Percentiles rank a stretch among this genome's conserved stretches.
Conservation (phyloP, 441 rosid species). For the Brassica balearica region DNA sequence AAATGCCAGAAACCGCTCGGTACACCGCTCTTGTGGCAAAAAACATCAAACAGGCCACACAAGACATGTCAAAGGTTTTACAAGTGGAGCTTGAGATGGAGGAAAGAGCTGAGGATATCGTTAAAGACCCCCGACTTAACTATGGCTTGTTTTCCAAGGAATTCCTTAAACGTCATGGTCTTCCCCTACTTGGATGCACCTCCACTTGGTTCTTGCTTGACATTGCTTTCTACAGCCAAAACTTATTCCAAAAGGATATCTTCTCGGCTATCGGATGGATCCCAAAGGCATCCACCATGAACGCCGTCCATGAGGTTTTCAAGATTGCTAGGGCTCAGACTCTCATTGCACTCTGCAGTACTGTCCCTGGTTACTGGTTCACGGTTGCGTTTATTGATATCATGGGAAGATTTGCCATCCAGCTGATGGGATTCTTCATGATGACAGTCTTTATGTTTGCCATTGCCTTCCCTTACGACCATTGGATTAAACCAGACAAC, state of each 20-base stretch:
- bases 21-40: constrained; percentile 60
- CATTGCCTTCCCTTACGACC: constrained; percentile 1
- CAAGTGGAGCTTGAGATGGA: constrained; percentile 51
- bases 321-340: constrained; percentile 56
- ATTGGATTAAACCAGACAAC: constrained; percentile 32
- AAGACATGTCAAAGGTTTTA: constrained; percentile 60
- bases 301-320: constrained; percentile 49
- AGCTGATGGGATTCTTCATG: not conserved
- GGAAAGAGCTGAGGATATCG: constrained; percentile 33
- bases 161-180: constrained; percentile 45
- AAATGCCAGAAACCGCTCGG: constrained; percentile 65
- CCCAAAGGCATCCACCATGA: constrained; percentile 47
- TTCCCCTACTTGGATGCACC: constrained; percentile 51
- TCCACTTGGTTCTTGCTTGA: constrained; percentile 62
- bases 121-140: constrained; percentile 9
- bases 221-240: constrained; percentile 23
- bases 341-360: constrained; percentile 50
- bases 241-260: constrained; percentile 60
- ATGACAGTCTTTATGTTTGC: not conserved
- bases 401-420: constrained; percentile 42
- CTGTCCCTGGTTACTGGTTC: constrained; percentile 60
- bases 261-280: constrained; percentile 54
- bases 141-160: constrained; percentile 54
- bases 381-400: constrained; percentile 44
- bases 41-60: constrained; percentile 54